Conservation (phyloP, 768 basidiomycete genomes). For the Hericium erinaceus region DNA sequence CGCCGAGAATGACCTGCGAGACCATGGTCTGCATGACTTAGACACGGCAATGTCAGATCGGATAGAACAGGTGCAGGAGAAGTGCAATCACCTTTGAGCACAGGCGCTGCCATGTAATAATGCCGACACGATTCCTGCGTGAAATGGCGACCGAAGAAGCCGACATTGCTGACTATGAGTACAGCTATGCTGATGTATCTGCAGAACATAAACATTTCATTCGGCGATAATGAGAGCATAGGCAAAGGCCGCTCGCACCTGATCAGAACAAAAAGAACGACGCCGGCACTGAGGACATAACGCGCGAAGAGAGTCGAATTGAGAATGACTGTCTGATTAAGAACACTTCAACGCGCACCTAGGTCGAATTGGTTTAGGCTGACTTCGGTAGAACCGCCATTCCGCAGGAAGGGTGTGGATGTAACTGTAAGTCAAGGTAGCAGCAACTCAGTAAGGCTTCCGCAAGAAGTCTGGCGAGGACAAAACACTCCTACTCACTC, state of each 20-base stretch:
- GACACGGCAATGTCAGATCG: not conserved
- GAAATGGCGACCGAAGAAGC: slow-evolving; percentile 49
- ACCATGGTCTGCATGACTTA: slow-evolving; percentile 54
- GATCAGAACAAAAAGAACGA: slow-evolving; percentile 9
- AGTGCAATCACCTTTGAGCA: slow-evolving; percentile 45
- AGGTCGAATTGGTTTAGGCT: not conserved
- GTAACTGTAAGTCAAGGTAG: slow-evolving; percentile 3
- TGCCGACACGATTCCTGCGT: slow-evolving; percentile 33
- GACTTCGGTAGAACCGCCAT: slow-evolving; percentile 6
- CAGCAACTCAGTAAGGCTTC: not conserved
- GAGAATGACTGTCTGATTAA: no score
- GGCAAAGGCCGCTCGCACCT: not conserved
- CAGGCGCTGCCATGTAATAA: slow-evolving; percentile 44
- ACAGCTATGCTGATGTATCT: slow-evolving; percentile 38
- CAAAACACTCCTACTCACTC: not conserved
- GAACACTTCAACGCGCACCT: not conserved
- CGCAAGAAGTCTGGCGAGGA: not conserved
- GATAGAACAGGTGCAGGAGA: not conserved
- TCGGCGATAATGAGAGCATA: not conserved
- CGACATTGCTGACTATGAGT: slow-evolving; percentile 44
- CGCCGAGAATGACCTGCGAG: slow-evolving; percentile 55
- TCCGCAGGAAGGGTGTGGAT: slow-evolving; percentile 11
- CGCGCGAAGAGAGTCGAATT: no score
- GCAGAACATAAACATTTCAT: not conserved
- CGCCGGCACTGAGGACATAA: slow-evolving; percentile 2